phyloP scores from a whole-genome alignment of 1,284 basidiomycete species.

The Porodaedalea pini region DNA sequence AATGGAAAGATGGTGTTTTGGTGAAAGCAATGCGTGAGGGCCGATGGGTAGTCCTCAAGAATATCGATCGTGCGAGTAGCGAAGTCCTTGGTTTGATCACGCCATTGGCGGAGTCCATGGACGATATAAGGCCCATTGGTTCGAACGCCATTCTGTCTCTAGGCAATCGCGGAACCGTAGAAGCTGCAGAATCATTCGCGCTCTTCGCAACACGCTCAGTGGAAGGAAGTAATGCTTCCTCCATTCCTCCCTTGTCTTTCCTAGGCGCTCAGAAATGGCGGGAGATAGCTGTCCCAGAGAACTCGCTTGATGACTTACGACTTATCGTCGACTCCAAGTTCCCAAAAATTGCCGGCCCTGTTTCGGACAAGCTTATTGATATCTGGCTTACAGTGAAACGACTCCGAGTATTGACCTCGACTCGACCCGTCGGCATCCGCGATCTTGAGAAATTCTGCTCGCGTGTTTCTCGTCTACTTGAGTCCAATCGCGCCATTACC shows the following conservation, averaged over 20 bases:
- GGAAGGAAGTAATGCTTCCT: constrained; percentile 38
- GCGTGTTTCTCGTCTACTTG: constrained; percentile 57
- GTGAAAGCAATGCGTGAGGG: constrained; percentile 89
- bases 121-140: constrained; percentile 73
- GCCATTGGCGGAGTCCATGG: constrained; percentile 80
- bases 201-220: constrained; percentile 80
- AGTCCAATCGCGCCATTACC: background rate
- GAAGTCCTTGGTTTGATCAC: constrained; percentile 85
- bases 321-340: constrained; percentile 69
- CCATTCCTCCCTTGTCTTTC: constrained; percentile 59
- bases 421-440: constrained; percentile 68
- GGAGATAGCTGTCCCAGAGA: constrained; percentile 64
- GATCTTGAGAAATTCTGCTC: constrained; percentile 89
- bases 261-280: constrained; percentile 80
- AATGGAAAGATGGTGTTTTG: constrained; percentile 95
- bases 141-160: constrained; percentile 65
- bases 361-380: constrained; percentile 50
- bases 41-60: constrained; percentile 91
- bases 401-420: constrained; percentile 49
- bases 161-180: constrained; percentile 64
- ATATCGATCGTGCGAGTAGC: constrained; percentile 85
- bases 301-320: constrained; percentile 62
- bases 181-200: constrained; percentile 72
- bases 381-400: constrained; percentile 59
- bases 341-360: constrained; percentile 49